Evolutionary conservation across 139 green algal species (phyloP), one percentile per base, ranked within the genome.

Genomic region (Deuterostichococcus epilithicus): DNA sequence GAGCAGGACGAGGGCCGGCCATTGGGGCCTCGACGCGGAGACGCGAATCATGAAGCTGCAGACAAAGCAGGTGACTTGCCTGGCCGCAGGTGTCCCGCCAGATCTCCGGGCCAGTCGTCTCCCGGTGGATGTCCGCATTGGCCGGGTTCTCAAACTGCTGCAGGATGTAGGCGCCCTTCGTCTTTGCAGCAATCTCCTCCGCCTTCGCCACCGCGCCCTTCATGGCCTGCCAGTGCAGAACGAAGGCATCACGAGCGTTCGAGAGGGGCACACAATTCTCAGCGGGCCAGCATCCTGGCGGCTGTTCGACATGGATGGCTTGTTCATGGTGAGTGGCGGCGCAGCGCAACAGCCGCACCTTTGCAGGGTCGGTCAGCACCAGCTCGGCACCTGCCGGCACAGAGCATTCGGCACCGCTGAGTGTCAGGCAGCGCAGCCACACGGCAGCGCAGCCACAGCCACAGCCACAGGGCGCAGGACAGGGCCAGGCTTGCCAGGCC

Each of bases 61-160:
- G 2, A 74, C 36, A 8, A 81, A 35, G n/a, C n/a, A n/a, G n/a
- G 68, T 77, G 44, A 58, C 73, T 76, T 34, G 88, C 86, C 81
- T 84, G 72, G 69, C 88, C 87, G 20, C 78, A 82, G 23, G 86
- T 91, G 82, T 90, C 88, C 3, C 77, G 69, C 89, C 87, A 92
- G 72, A 92, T 93, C 80, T 92, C 88, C 18, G 89, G 88, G 1
- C 90, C 90, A 22, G 90, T 95, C 5, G 92, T 97, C 22, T 77
- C 68, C 32, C 82, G 83, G 84, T 97, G 93, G 1, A 92, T 76
- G 18, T 91, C 87, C 0, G 90, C 85, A 87, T 98, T 98, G 52
- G 90, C 87, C 3, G 90, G 86, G 86, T 97, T 98, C 78, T 98
- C 90, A 84, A 97, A 97, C 86, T 98, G 94, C 87, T 97, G 91